phyloP scores from a whole-genome alignment of 257 asterid genomes.

The Striga asiatica region DNA sequence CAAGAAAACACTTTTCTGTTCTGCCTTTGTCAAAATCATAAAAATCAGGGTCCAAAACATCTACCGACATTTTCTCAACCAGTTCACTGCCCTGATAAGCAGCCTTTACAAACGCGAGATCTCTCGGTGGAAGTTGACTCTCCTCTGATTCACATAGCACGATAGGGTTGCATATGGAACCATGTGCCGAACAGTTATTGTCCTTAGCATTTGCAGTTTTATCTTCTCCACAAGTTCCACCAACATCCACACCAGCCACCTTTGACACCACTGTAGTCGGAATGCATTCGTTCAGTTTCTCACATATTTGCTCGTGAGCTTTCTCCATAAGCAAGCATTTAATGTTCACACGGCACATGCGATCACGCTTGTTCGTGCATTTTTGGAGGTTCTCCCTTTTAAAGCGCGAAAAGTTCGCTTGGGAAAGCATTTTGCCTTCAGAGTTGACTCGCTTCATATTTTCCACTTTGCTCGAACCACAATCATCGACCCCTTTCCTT shows the following conservation, averaged over 20 bases:
- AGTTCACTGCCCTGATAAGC: constrained; percentile 8
- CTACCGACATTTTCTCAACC: constrained; percentile 20
- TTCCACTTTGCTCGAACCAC: constrained; percentile 18
- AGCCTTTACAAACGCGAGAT: constrained; percentile 5
- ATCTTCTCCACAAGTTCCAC: constrained; percentile 13
- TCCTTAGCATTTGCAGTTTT: constrained; percentile 12
- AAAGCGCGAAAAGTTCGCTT: constrained; percentile 13
- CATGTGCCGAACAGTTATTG: neutral
- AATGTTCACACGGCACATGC: constrained; percentile 13
- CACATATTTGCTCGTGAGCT: constrained; percentile 37
- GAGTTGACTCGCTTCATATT: constrained; percentile 19
- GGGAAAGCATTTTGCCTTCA: constrained; percentile 15
- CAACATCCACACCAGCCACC: too few species aligned
- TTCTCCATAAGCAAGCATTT: constrained; percentile 44
- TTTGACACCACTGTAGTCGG: constrained; percentile 20
- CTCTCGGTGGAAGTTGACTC: constrained; percentile 11
- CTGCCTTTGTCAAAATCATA: constrained; percentile 44
- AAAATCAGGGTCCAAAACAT: constrained; percentile 48
- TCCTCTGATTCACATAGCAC: constrained; percentile 19
- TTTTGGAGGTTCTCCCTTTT: constrained; percentile 12
- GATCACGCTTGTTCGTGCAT: constrained; percentile 18
- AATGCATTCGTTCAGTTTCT: constrained; percentile 21
- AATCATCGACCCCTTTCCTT: constrained; percentile 39
- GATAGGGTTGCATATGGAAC: constrained; percentile 8
- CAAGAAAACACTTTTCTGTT: constrained; percentile 32